These are phyloP conservation scores for Crassisporium funariophilum DNA, from an alignment of 768 basidiomycete genomes.

Conservation along the genomic window DNA sequence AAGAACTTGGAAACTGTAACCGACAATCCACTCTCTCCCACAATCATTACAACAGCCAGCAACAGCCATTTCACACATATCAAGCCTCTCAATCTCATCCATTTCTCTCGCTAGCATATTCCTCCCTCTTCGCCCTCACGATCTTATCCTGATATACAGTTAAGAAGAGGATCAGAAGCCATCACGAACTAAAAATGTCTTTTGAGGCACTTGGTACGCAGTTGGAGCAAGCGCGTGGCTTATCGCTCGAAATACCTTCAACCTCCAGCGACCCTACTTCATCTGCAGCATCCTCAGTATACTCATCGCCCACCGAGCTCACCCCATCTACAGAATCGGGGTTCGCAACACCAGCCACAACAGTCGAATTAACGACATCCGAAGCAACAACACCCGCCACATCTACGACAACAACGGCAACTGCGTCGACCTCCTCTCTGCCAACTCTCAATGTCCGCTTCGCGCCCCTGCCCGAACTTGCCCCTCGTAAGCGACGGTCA, in stretches of 20 bases:
- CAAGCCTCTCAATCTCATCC: no score
- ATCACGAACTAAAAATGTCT: neutral
- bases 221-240: neutral
- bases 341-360: slow-evolving; percentile 5
- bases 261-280: slow-evolving; percentile 14
- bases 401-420: slow-evolving; percentile 12
- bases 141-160: no score
- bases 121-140: no score
- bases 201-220: neutral
- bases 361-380: slow-evolving; percentile 6
- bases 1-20: no score
- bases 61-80: no score
- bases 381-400: slow-evolving; percentile 6
- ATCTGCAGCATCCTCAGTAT: slow-evolving; percentile 15
- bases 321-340: slow-evolving; percentile 5
- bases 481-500: slow-evolving; percentile 50
- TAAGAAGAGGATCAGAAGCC: no score
- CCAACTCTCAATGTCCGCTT: slow-evolving; percentile 48
- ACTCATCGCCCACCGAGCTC: slow-evolving; percentile 20
- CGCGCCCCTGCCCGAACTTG: slow-evolving; percentile 58
- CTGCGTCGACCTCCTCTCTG: slow-evolving; percentile 16
- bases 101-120: no score
- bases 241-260: slow-evolving; percentile 8
- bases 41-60: no score
- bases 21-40: no score